Percentiles rank a stretch among this genome's conserved stretches.
These are phyloP conservation scores for Acanthamoeba culbertsoni DNA, from an alignment of 208 protist species.

Conservation along the genomic window DNA sequence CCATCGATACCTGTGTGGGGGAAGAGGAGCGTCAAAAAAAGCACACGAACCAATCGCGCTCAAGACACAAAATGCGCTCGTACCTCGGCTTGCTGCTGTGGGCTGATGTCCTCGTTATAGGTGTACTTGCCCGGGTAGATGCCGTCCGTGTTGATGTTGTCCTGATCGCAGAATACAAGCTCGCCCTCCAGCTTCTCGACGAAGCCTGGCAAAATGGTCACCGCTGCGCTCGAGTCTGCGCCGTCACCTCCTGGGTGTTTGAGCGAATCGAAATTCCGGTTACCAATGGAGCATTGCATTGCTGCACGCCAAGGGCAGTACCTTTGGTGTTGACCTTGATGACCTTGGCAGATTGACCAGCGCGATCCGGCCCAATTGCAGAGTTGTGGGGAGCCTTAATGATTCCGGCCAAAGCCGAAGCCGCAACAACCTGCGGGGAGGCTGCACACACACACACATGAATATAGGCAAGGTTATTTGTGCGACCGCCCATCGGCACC, in stretches of 20 bases:
- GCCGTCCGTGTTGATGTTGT: constrained; percentile 83
- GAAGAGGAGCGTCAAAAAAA: background rate
- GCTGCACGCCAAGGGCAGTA: too few species aligned
- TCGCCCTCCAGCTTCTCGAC: constrained; percentile 61
- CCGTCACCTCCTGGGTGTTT: background rate
- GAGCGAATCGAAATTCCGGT: background rate
- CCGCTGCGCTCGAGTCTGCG: background rate
- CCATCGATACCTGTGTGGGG: background rate
- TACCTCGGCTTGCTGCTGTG: constrained; percentile 65
- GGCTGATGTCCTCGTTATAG: constrained; percentile 77
- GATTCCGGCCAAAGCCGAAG: constrained; percentile 76
- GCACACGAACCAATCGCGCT: too few species aligned
- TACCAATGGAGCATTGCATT: too few species aligned
- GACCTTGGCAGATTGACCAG: background rate
- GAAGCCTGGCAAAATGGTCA: constrained; percentile 67
- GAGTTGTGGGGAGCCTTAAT: constrained; percentile 64
- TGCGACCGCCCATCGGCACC: too few species aligned
- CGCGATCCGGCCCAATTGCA: background rate
- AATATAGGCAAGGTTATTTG: too few species aligned
- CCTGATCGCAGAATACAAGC: constrained; percentile 75
- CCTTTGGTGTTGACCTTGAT: constrained; percentile 10
- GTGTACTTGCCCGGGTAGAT: constrained; percentile 83
- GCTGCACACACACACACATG: constrained; percentile 35
- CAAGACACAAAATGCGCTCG: background rate
- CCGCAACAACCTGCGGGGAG: constrained; percentile 82